Percentiles rank a stretch among this genome's conserved stretches.
Conservation (phyloP, 1,284 basidiomycete genomes). For the Cryptococcus depauperatus region DNA sequence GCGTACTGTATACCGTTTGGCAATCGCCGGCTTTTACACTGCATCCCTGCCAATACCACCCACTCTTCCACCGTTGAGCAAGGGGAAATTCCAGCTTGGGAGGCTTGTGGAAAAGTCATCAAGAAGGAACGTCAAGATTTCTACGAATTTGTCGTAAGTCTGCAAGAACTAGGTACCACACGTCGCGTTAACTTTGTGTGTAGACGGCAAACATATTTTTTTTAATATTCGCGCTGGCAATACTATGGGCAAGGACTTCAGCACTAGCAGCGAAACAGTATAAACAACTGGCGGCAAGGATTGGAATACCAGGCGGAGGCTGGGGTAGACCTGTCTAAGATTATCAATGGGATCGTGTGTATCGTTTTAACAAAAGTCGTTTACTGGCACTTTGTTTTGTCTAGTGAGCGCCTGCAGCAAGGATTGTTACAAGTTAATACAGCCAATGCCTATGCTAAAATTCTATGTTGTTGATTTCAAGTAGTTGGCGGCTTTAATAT, state of each 20-base stretch:
- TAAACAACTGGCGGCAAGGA: conserved; percentile 70
- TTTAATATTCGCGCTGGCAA: conserved; percentile 55
- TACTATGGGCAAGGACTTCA: conserved; percentile 61
- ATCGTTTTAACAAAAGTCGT: background rate
- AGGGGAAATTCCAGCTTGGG: conserved; percentile 75
- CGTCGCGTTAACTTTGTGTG: background rate
- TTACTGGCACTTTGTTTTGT: background rate
- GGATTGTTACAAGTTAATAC: background rate
- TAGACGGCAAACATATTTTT: conserved; percentile 61
- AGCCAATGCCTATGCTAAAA: background rate
- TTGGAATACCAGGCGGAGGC: conserved; percentile 46
- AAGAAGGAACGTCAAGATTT: conserved; percentile 70
- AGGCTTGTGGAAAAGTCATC: conserved; percentile 76
- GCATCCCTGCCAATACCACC: conserved; percentile 47
- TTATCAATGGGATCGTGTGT: background rate
- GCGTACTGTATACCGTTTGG: conserved; percentile 88
- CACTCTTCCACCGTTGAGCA: conserved; percentile 15
- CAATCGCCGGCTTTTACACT: conserved; percentile 76
- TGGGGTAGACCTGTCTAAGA: conserved; percentile 11
- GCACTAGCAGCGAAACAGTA: conserved; percentile 64
- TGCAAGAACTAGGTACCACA: background rate
- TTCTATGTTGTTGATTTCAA: conserved; percentile 31
- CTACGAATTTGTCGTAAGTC: conserved; percentile 70
- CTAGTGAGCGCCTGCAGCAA: too few relatives aligned
- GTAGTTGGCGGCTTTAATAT: conserved; percentile 43